Evolutionary conservation across 208 protist genomes (phyloP).

Genomic region (Acanthamoeba healyi): DNA sequence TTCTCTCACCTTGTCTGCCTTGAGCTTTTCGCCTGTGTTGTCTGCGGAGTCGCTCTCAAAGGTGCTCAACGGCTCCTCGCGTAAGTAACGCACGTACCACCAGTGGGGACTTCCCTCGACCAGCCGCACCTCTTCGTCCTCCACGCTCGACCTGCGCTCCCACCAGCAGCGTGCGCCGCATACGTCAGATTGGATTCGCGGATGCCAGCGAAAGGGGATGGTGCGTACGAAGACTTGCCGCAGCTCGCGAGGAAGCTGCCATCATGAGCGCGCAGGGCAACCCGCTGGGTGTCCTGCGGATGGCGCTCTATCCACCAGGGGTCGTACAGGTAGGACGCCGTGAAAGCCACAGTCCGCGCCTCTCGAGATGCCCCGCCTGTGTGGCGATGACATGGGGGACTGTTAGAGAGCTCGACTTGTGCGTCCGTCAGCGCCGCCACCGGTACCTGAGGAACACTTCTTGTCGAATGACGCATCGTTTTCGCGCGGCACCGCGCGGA

Average conservation of each 20-base stretch:
- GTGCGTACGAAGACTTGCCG: not conserved
- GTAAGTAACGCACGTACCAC: slow-evolving; percentile 24
- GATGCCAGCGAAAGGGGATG: not conserved
- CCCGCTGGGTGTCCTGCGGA: not conserved
- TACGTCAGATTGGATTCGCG: too few species aligned
- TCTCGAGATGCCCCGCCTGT: not conserved
- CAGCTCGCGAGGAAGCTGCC: slow-evolving; percentile 10
- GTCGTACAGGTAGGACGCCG: slow-evolving; percentile 45
- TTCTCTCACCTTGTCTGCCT: too few species aligned
- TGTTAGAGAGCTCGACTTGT: too few species aligned
- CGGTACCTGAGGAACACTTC: not conserved
- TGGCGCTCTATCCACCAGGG: slow-evolving; percentile 44
- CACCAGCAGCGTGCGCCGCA: too few species aligned
- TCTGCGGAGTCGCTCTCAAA: slow-evolving; percentile 7
- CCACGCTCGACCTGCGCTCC: not conserved
- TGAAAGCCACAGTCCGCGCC: slow-evolving; percentile 24
- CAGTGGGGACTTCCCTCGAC: not conserved
- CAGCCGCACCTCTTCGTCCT: slow-evolving; percentile 12
- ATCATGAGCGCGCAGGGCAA: not conserved
- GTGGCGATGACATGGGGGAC: not conserved
- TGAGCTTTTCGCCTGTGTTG: too few species aligned
- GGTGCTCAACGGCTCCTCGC: not conserved
- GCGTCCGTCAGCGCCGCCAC: too few species aligned
- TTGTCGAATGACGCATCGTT: not conserved
- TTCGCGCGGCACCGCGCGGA: not conserved